Base-by-base conservation (phyloP, 2,329 filamentous ascomycete genomes). In the Colletotrichum abscissum region DNA sequence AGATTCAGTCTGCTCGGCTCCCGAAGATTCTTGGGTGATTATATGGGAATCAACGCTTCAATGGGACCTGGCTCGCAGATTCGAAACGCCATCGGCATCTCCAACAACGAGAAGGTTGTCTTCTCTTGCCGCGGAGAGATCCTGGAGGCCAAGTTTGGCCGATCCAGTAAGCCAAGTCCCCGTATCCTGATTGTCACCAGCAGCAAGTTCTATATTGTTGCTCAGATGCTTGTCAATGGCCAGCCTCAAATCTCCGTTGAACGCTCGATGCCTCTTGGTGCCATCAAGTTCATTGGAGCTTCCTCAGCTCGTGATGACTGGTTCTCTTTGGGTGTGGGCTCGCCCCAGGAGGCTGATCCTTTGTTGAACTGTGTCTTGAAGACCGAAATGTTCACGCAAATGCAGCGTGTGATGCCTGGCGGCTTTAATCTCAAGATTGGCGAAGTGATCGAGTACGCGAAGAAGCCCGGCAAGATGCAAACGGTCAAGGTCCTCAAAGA, bases 351-450 rank as follows among this genome's bases (percentile, higher is more conserved):
- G 81, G 89, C 97, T 0, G 97, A 99, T 82, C 95, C 97, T n/a
- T 88, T 99, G 26, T 84, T 99, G 79, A 97, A 92, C 84, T 99
- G 97, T 80, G 86, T 98, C 24, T 92, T 99, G 83, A 99, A 99
- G 87, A 99, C 97, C 0, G 97, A 99, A 80, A 92, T 99, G 83
- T 97, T 98, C 80, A 97, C 96, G 0, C 95, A 98, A 75, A 92
- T 99, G 85, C 91, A 92, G 80, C 92, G 91, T 63, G 91, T 92
- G 65, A 93, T 97, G 83, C 92, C 93, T 3, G 94, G 93, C 9
- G 92, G 94, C 11, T 90, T 97, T 80, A 95, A 92, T 80, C 84
- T 99, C 60, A 95, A 94, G 83, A 93, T 98, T 75, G 91, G 87
- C n/a, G 92, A 97, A 33, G 89, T 88, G 72, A 95, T 99, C 77